Evolutionary conservation across 345 rosid genomes (phyloP), one percentile per base, ranked within the genome.

Genomic region (Physaria fendleri): DNA sequence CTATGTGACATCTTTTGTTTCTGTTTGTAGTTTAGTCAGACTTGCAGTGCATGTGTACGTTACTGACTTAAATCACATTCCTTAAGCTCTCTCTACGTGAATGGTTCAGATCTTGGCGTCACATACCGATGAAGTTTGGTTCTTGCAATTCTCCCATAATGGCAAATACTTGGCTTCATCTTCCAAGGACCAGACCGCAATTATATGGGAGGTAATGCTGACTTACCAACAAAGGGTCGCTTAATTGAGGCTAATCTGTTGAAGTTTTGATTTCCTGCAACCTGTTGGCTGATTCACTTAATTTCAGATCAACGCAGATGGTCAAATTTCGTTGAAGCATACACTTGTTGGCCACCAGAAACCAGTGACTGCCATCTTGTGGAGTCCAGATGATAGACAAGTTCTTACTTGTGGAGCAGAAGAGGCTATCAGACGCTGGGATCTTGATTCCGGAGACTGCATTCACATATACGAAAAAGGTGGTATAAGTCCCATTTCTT

Each of bases 111-210:
- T 56, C 40, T 25, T 84, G 72, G 44, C 74, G 73, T 75, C 39
- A 24, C 86, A 84, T 71, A 69, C 22, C 5, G 80, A 79, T 64
- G 84, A 84, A 76, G 84, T 84, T 24, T 77, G 82, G 90, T 84
- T 72, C 62, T 13, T 84, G 65, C 51, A 77, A 57, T 81, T 84
- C 76, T 84, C 86, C 22, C 83, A 77, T 38, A 53, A 76, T 68
- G 87, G 87, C 32, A 77, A 72, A 50, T 84, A 76, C 48, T 65
- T 84, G 70, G 87, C 87, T 23, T 84, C 90, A 30, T 64, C 87
- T n/a, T 81, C 87, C 12, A 77, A 64, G 47, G 89, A 83, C 73
- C 60, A 30, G 13, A 51, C 74, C 7, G 77, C 82, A 38, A 65
- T 78, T 40, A 75, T 83, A 71, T 83, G 88, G 88, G 80, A 80